A percentile compares a stretch with the other conserved stretches of the same genome.
phyloP scores from a whole-genome alignment of 305 asterid genomes.

The Solanum hybrid region DNA sequence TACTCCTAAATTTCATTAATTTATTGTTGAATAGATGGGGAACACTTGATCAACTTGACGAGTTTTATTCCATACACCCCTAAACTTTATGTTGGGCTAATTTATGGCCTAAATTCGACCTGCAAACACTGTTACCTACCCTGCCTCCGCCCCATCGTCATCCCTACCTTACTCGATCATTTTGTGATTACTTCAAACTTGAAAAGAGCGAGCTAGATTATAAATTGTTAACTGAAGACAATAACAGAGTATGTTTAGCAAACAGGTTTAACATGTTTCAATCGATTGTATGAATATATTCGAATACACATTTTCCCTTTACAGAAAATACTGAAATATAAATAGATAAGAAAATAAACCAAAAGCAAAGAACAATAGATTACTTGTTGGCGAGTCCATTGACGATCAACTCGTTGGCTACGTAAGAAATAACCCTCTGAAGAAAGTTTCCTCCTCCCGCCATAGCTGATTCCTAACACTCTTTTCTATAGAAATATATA shows the following conservation, averaged over 20 bases:
- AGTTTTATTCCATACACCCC: not conserved
- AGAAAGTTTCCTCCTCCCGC: conserved; percentile 80
- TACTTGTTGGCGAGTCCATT: conserved; percentile 80
- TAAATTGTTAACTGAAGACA: not conserved
- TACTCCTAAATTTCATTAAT: not conserved
- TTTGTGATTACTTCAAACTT: not conserved
- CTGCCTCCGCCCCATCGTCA: not conserved
- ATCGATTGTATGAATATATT: not conserved
- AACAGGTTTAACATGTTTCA: not conserved
- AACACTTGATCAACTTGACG: not conserved
- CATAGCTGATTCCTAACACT: conserved; percentile 23
- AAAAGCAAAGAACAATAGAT: not conserved
- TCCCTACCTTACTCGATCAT: not conserved
- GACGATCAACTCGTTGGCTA: conserved; percentile 59
- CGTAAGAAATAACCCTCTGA: conserved; percentile 51
- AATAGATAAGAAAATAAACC: not conserved
- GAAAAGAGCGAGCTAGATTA: not conserved
- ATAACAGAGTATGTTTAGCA: not conserved
- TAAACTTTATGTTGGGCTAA: not conserved
- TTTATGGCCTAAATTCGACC: not conserved
- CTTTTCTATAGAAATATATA: too few species aligned
- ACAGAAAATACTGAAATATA: not conserved
- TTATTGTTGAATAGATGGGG: not conserved
- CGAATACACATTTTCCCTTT: not conserved
- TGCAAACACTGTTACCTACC: not conserved